Percentiles rank a stretch among this genome's conserved stretches.
phyloP scores from a whole-genome alignment of 2,329 filamentous ascomycete species.

The Botrytis fabae region DNA sequence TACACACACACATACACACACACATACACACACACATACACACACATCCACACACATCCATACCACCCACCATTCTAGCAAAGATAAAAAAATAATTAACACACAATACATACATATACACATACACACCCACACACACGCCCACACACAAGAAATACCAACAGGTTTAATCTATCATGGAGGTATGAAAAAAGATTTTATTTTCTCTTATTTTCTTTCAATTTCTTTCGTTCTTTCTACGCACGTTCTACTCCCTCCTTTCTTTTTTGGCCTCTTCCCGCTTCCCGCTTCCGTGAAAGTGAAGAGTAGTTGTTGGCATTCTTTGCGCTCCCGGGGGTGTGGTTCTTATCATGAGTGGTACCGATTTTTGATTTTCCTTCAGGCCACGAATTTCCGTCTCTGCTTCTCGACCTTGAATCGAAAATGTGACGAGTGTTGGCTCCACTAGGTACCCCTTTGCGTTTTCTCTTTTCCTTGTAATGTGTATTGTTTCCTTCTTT shows the following conservation, averaged over 20 bases:
- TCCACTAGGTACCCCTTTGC: conserved; percentile 12
- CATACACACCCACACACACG: too few species aligned
- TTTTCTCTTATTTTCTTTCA: neutral
- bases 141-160: neutral
- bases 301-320: neutral
- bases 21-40: neutral
- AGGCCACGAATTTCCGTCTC: neutral
- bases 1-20: too few species aligned
- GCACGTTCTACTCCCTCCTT: neutral
- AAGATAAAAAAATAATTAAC: neutral
- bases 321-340: neutral
- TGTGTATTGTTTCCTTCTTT: neutral
- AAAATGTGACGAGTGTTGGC: conserved; percentile 12
- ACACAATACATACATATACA: neutral
- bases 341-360: conserved; percentile 11
- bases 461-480: neutral
- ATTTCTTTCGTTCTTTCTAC: neutral
- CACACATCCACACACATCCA: too few species aligned
- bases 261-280: neutral
- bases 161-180: conserved; percentile 23
- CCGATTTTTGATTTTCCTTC: neutral
- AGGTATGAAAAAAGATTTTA: conserved; percentile 26
- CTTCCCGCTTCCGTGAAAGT: too few species aligned
- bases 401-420: neutral
- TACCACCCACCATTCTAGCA: neutral